These are phyloP conservation scores for Thermothielavioides terrestris DNA, from an alignment of 495 filamentous ascomycete species.

Conservation along the genomic window DNA sequence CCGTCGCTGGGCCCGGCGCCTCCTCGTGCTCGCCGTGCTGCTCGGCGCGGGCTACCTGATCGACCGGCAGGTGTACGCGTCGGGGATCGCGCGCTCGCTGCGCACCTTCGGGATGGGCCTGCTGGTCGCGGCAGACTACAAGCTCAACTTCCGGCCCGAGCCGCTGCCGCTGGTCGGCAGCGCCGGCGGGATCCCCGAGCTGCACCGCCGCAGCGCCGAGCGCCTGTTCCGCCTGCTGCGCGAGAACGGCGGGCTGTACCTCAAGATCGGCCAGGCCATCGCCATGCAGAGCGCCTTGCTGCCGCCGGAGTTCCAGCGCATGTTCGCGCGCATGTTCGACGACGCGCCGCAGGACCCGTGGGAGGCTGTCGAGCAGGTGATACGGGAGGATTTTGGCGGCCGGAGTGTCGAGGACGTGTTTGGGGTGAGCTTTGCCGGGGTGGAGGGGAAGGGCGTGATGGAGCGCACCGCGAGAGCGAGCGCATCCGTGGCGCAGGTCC, in stretches of 20 bases:
- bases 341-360: constrained; percentile 94
- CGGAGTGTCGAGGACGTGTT: constrained; percentile 78
- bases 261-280: constrained; percentile 97
- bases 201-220: constrained; percentile 78
- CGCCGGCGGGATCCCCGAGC: constrained; percentile 54
- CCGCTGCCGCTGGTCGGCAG: constrained; percentile 46
- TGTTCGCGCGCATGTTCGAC: constrained; percentile 96
- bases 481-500: constrained; percentile 91
- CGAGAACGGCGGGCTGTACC: constrained; percentile 83
- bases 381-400: constrained; percentile 79
- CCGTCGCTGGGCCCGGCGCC: constrained; percentile 65
- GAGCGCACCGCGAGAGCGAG: constrained; percentile 78
- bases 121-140: constrained; percentile 86
- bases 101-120: constrained; percentile 72
- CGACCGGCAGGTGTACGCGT: constrained; percentile 68
- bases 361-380: constrained; percentile 78
- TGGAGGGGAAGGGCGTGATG: constrained; percentile 64
- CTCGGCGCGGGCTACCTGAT: constrained; percentile 53
- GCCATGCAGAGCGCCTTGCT: constrained; percentile 95
- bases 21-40: constrained; percentile 53
- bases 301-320: constrained; percentile 86
- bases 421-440: constrained; percentile 67
- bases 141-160: constrained; percentile 83
- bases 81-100: constrained; percentile 66
- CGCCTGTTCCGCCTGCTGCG: constrained; percentile 69